A percentile compares a stretch with the other conserved stretches of the same genome.
These are phyloP conservation scores for Musa troglodytarum DNA, from an alignment of 176 grass and related monocot species.

Conservation along the genomic window DNA sequence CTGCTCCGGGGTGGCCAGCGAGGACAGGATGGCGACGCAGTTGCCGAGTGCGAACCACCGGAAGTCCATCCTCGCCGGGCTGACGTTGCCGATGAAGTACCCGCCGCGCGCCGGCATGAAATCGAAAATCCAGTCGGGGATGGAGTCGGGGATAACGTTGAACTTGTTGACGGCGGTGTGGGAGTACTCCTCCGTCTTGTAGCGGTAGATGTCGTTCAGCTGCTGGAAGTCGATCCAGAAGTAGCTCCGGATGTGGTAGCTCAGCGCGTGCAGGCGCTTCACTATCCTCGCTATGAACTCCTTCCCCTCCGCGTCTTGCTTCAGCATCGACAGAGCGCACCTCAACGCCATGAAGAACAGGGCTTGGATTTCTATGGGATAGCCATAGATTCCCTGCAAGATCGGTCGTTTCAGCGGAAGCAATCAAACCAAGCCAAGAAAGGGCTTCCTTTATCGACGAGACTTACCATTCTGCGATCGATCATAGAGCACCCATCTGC, in stretches of 20 bases:
- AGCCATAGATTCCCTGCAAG: constrained; percentile 77
- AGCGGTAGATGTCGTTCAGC: constrained; percentile 76
- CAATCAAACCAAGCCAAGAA: not conserved
- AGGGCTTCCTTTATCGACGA: not conserved
- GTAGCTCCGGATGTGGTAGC: constrained; percentile 77
- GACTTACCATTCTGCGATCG: constrained; percentile 64
- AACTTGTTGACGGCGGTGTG: constrained; percentile 97
- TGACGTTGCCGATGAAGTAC: constrained; percentile 93
- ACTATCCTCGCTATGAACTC: constrained; percentile 64
- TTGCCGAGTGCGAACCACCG: constrained; percentile 87
- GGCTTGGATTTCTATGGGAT: constrained; percentile 91
- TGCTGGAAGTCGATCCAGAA: constrained; percentile 90
- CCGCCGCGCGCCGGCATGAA: constrained; percentile 87
- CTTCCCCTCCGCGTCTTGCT: constrained; percentile 58
- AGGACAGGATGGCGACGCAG: constrained; percentile 72
- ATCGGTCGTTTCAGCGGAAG: not conserved
- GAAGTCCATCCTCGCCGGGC: constrained; percentile 86
- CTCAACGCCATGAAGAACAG: constrained; percentile 88
- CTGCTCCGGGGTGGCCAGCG: constrained; percentile 74
- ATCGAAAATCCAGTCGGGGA: constrained; percentile 93
- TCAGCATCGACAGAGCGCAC: constrained; percentile 64
- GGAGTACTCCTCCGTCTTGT: constrained; percentile 92
- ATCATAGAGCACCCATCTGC: constrained; percentile 93
- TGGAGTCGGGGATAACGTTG: constrained; percentile 92
- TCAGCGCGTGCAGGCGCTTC: constrained; percentile 68